Evolutionary conservation across 257 asterid genomes (phyloP).

Genomic region (Thymus mandschuricus): DNA sequence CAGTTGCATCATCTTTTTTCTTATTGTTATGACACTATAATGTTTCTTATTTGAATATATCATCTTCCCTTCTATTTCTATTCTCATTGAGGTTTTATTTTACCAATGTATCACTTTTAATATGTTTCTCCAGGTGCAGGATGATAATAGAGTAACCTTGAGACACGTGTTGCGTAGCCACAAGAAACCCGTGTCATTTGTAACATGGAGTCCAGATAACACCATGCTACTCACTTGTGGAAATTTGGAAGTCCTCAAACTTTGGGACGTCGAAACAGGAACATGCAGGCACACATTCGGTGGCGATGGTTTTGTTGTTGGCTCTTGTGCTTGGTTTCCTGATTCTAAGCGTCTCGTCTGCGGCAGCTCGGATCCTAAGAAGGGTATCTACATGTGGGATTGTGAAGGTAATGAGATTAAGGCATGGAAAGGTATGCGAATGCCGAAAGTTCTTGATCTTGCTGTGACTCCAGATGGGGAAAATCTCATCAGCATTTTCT

Average conservation of each 20-base stretch:
- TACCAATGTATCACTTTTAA: constrained; percentile 17
- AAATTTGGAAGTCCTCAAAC: constrained; percentile 81
- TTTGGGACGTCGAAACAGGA: constrained; percentile 92
- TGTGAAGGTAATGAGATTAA: constrained; percentile 78
- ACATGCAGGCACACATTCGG: constrained; percentile 84
- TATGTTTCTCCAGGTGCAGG: constrained; percentile 62
- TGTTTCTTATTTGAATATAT: constrained; percentile 8
- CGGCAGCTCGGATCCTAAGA: constrained; percentile 87
- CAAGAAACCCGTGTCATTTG: constrained; percentile 74
- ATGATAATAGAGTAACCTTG: constrained; percentile 55
- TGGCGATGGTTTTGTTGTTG: constrained; percentile 57
- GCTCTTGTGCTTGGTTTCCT: constrained; percentile 98
- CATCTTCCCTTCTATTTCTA: constrained; percentile 1
- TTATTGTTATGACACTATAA: not conserved
- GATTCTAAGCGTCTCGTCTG: constrained; percentile 88
- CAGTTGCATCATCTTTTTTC: constrained; percentile 17
- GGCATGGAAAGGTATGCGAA: constrained; percentile 90
- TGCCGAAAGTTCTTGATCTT: constrained; percentile 90
- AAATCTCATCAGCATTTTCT: constrained; percentile 73
- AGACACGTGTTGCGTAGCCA: constrained; percentile 58
- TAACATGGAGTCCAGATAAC: constrained; percentile 95
- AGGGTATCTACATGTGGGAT: constrained; percentile 96
- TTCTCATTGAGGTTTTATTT: not conserved
- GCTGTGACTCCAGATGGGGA: constrained; percentile 91
- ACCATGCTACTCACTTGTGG: constrained; percentile 93